These are phyloP conservation scores for Bothia castanella DNA, from an alignment of 1,284 basidiomycete species.

Conservation along the genomic window DNA sequence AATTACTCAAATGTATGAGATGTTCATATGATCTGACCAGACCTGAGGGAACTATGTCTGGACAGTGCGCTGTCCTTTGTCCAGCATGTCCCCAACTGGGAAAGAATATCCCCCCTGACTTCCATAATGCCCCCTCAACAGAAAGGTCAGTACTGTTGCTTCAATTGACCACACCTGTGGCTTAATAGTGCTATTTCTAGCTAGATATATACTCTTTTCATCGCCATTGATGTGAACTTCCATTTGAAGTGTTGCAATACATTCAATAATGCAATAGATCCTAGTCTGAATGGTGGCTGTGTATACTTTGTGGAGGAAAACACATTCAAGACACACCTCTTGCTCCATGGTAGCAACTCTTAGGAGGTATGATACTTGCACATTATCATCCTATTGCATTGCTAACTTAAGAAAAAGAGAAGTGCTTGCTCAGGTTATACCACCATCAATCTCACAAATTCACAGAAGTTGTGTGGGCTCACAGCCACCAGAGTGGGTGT, in stretches of 20 bases:
- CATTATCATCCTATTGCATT: no score
- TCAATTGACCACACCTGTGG: neutral
- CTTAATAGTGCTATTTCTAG: slow-evolving; percentile 13
- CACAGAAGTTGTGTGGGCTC: no score
- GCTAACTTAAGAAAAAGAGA: no score
- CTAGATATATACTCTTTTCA: neutral
- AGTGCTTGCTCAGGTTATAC: no score
- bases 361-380: no score
- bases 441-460: no score
- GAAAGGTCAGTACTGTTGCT: neutral
- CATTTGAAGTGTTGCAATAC: neutral
- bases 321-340: no score
- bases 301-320: neutral
- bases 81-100: slow-evolving; percentile 32
- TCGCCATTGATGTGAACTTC: slow-evolving; percentile 2
- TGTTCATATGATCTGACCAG: neutral
- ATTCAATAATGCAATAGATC: neutral
- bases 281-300: neutral
- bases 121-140: no score
- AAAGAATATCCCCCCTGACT: slow-evolving; percentile 26
- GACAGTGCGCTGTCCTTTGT: slow-evolving; percentile 22
- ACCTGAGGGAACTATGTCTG: neutral
- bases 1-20: slow-evolving; percentile 18
- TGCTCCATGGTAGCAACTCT: no score
- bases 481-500: slow-evolving; percentile 21